Conservation (phyloP, 176 grass and related monocot genomes). For the Aegilops sharonensis region DNA sequence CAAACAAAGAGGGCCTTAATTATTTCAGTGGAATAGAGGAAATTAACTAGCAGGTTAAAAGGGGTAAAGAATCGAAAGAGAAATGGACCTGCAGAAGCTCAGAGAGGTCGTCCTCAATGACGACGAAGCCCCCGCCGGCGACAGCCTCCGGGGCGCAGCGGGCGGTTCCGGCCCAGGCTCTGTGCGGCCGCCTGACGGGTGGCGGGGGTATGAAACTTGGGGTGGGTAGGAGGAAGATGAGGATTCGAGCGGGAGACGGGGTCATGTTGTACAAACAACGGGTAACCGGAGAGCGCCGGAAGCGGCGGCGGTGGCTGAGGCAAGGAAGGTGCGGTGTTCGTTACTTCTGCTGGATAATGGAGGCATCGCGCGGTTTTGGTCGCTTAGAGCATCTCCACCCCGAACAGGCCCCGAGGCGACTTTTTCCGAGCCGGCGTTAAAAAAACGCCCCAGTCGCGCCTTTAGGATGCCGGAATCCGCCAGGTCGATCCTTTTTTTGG, state of each 20-base stretch:
- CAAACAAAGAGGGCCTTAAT: not conserved
- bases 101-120: constrained; percentile 77
- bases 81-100: constrained; percentile 67
- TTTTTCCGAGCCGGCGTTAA: no score
- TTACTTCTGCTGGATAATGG: constrained; percentile 18
- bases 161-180: not conserved
- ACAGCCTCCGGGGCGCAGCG: constrained; percentile 23
- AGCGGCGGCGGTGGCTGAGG: not conserved
- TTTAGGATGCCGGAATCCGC: no score
- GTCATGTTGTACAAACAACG: constrained; percentile 17
- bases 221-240: constrained; percentile 6
- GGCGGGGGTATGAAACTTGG: constrained; percentile 7
- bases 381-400: no score
- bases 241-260: constrained; percentile 17
- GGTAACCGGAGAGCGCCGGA: not conserved
- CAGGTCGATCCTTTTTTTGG: no score
- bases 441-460: no score
- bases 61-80: not conserved
- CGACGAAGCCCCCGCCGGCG: constrained; percentile 31
- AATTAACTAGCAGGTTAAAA: not conserved
- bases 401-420: no score
- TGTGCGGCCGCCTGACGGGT: not conserved
- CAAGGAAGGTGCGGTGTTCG: not conserved
- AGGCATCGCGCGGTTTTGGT: not conserved
- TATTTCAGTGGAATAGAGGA: not conserved